Evolutionary conservation across 192 early-diverging fungal species (phyloP), one percentile per base, ranked within the genome.

Genomic region (Podila clonocystis): DNA sequence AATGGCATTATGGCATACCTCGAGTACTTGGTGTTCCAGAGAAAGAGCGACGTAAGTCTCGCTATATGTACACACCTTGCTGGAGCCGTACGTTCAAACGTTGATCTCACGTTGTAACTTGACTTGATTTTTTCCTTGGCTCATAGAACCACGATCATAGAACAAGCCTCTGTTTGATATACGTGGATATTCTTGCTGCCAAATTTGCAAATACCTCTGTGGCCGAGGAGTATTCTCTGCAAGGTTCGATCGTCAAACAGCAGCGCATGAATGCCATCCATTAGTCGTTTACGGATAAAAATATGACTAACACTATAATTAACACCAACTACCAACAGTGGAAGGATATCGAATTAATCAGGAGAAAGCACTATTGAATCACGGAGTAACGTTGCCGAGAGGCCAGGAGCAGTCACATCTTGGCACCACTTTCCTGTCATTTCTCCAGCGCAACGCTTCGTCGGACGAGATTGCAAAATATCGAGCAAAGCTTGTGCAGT

Each of bases 21-120:
- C 3, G 89, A 90, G 60, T 87, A 90, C 60, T 36, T 90, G 3
- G 87, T 90, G 2, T 26, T 72, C n/a, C 67, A 72, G 13, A 70
- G 83, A 45, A 85, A 84, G 50, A 89, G 87, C 50, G 80, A 85
- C 24, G 74, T 85, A 59, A 55, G 64, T 34, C 49, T 34, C 36
- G 13, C 38, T 20, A 9, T 12, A 17, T n/a, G 22, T n/a, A 11
- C 34, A 24, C 30, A 5, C 2, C 19, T 50, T 30, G 33, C 62
- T 22, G 24, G 8, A 38, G 9, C 6, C 9, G 0, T 26, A 15
- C 4, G 41, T 17, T 45, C 8, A 45, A 45, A 15, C 41, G 15
- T 17, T 45, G 2, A 45, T 45, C 12, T 45, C 36, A 38, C 3
- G 0, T 8, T 38, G 8, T 38, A n/a, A 15, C 52, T 55, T 12